Evolutionary conservation across 192 early-diverging fungal species (phyloP).

Genomic region (Coemansia furcata): DNA sequence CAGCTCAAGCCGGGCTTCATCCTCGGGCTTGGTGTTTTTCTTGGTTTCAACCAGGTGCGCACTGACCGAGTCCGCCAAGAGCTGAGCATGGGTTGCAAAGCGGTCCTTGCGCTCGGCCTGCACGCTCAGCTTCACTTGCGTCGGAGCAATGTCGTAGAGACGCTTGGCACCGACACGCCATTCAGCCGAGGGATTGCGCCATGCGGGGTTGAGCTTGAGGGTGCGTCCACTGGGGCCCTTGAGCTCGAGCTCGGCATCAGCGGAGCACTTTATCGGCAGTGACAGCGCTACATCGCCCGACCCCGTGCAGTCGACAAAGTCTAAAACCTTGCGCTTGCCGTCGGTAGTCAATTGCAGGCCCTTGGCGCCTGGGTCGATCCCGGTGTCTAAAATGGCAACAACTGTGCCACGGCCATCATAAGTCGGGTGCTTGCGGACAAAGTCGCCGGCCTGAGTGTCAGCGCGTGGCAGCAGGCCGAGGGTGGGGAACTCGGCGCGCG

Average conservation of each 20-base stretch:
- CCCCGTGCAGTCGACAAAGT: conserved; percentile 95
- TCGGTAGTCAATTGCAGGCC: conserved; percentile 85
- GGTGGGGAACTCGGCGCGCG: conserved; percentile 63
- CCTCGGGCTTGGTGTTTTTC: conserved; percentile 9
- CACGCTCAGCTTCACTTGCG: conserved; percentile 41
- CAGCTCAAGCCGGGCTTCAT: conserved; percentile 46
- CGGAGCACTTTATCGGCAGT: conserved; percentile 44
- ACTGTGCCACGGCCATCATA: conserved; percentile 90
- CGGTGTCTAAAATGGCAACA: conserved; percentile 91
- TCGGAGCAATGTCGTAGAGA: conserved; percentile 73
- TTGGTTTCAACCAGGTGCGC: conserved; percentile 35
- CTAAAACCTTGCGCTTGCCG: conserved; percentile 87
- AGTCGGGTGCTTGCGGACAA: conserved; percentile 71
- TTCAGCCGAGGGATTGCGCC: conserved; percentile 80
- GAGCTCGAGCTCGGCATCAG: conserved; percentile 53
- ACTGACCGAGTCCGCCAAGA: conserved; percentile 21
- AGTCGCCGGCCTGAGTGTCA: conserved; percentile 82
- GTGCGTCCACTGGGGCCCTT: conserved; percentile 73
- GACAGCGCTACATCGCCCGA: conserved; percentile 70
- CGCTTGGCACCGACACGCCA: conserved; percentile 83
- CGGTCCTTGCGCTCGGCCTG: conserved; percentile 53
- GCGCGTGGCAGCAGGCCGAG: conserved; percentile 65
- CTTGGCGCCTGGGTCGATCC: conserved; percentile 89
- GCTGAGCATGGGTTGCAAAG: conserved; percentile 31
- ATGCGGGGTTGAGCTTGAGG: conserved; percentile 64